Conservation (phyloP, 202 grass and related monocot species). For the Saccharum hybrid region DNA sequence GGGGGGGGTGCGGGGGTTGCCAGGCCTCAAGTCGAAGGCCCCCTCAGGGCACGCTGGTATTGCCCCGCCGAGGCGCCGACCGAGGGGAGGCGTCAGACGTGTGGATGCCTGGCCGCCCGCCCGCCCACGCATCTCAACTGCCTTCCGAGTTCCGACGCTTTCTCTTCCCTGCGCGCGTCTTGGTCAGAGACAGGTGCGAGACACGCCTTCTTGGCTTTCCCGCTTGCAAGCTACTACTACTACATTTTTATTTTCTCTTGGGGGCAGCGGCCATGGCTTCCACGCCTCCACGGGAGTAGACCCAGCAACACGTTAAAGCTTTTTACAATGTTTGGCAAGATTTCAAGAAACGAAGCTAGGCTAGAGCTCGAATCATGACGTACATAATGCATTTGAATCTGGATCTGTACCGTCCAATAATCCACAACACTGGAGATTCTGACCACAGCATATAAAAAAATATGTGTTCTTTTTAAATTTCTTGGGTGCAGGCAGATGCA, state of each 20-base stretch:
- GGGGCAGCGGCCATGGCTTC: not conserved
- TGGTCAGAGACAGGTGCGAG: conserved; percentile 24
- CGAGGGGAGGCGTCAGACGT: not conserved
- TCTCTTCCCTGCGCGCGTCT: not conserved
- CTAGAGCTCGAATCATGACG: not conserved
- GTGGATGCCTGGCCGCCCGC: not conserved
- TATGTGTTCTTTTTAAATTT: not conserved
- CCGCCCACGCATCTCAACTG: conserved; percentile 31
- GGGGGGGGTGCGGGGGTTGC: no score
- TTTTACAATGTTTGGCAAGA: not conserved
- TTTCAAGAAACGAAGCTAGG: not conserved
- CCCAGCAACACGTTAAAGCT: not conserved
- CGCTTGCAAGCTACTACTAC: not conserved
- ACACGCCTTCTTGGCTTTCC: conserved; percentile 25
- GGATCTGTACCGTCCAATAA: not conserved
- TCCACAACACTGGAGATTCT: not conserved
- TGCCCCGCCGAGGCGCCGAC: not conserved
- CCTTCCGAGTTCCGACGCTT: not conserved
- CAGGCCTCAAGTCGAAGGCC: not conserved
- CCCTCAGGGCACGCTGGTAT: not conserved
- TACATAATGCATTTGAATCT: conserved; percentile 7
- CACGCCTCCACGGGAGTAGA: not conserved
- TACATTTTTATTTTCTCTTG: not conserved
- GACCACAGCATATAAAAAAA: conserved; percentile 20
- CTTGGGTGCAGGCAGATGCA: conserved; percentile 28